Percentiles rank a stretch among this genome's conserved stretches.
phyloP scores from a whole-genome alignment of 2,329 filamentous ascomycete species.

The Neonectria faginata region DNA sequence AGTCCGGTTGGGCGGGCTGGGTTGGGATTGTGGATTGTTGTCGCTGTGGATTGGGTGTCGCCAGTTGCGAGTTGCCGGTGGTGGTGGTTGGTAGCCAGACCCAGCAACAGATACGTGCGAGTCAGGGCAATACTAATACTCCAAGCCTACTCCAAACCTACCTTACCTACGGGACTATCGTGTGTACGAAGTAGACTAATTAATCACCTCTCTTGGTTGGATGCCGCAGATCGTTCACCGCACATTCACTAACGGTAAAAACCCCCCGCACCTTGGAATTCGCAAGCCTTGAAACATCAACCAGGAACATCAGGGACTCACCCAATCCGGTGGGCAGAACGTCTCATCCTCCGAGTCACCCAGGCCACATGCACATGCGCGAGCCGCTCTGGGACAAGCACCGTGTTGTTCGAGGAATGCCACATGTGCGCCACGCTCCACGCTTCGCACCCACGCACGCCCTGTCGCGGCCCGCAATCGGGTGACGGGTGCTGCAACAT shows the following conservation, averaged over 20 bases:
- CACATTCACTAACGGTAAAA: background rate
- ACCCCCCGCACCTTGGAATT: slow-evolving; percentile 2
- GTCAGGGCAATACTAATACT: background rate
- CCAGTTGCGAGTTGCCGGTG: background rate
- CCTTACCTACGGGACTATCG: no score
- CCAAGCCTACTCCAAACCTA: no score
- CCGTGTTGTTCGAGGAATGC: slow-evolving; percentile 4
- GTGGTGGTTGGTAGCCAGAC: slow-evolving; percentile 7
- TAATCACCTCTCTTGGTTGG: background rate
- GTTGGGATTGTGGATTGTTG: slow-evolving; percentile 14
- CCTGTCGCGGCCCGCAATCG: slow-evolving; percentile 4
- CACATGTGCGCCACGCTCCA: slow-evolving; percentile 1
- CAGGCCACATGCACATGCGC: background rate
- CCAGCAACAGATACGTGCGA: background rate
- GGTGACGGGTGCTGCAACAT: background rate
- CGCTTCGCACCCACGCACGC: background rate
- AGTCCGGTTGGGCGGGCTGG: slow-evolving; percentile 35
- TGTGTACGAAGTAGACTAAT: no score
- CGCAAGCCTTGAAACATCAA: background rate
- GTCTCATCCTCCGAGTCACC: background rate
- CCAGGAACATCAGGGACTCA: background rate
- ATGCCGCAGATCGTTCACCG: background rate
- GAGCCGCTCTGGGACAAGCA: slow-evolving; percentile 8
- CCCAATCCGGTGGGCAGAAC: slow-evolving; percentile 1
- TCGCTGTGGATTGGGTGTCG: background rate